phyloP scores from a whole-genome alignment of 139 green algal species.

The Volvox reticuliferus region DNA sequence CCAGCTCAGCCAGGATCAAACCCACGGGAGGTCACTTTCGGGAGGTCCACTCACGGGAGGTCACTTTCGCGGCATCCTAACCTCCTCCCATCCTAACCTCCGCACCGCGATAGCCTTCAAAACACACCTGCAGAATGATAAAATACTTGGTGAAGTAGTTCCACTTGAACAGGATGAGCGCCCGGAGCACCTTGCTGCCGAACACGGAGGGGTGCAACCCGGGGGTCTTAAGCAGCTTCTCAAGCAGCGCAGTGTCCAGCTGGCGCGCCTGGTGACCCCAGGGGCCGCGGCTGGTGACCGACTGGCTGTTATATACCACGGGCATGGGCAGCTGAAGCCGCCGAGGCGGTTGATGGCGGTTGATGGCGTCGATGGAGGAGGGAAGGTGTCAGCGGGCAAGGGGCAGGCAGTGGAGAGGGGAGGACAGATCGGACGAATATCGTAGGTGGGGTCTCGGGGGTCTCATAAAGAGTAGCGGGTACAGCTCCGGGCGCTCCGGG shows the following conservation, averaged over 20 bases:
- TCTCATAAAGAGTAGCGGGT: no score
- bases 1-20: no score
- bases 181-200: background rate
- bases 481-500: no score
- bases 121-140: slow-evolving; percentile 15
- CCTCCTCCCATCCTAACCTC: no score
- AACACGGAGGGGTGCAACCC: slow-evolving; percentile 10
- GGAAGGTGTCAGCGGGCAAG: background rate
- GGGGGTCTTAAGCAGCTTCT: slow-evolving; percentile 1
- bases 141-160: slow-evolving; percentile 29
- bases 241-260: slow-evolving; percentile 4
- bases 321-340: slow-evolving; percentile 21
- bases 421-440: background rate
- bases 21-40: no score
- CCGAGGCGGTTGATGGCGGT: no score
- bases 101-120: background rate
- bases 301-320: background rate
- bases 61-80: no score
- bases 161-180: slow-evolving; percentile 31
- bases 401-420: no score
- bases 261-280: background rate
- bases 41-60: no score
- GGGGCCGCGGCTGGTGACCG: no score
- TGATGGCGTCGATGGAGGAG: background rate
- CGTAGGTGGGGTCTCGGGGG: no score